Conservation (phyloP, 306 rosid species). For the Mucuna pruriens region DNA sequence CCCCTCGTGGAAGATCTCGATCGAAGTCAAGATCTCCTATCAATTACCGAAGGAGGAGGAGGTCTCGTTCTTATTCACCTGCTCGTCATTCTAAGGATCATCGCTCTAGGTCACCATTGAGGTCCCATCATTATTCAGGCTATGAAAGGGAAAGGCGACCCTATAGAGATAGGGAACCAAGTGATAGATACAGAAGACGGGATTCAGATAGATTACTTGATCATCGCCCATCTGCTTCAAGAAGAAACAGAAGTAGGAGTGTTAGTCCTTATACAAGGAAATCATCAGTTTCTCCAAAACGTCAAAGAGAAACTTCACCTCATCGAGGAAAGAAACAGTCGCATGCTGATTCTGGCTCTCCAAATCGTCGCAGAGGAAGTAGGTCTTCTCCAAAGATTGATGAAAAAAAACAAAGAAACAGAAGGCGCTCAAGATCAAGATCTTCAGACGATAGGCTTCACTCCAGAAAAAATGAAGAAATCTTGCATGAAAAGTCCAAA, state of each 20-base stretch:
- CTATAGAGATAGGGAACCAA: constrained; percentile 71
- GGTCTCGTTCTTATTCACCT: constrained; percentile 91
- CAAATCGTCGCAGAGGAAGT: constrained; percentile 55
- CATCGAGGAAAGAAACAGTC: constrained; percentile 63
- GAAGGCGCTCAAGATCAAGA: constrained; percentile 80
- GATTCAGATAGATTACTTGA: constrained; percentile 69
- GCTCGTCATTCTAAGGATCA: constrained; percentile 63
- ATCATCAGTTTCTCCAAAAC: constrained; percentile 78
- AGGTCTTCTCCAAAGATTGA: constrained; percentile 78
- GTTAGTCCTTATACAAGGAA: constrained; percentile 67
- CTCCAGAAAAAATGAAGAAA: constrained; percentile 57
- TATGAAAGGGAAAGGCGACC: constrained; percentile 67
- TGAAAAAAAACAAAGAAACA: constrained; percentile 58
- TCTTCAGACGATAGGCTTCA: constrained; percentile 64
- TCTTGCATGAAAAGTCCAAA: constrained; percentile 57
- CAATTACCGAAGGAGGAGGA: constrained; percentile 68
- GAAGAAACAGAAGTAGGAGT: constrained; percentile 82
- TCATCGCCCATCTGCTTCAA: constrained; percentile 57
- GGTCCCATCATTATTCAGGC: constrained; percentile 58
- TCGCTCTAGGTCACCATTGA: constrained; percentile 84
- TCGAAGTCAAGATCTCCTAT: constrained; percentile 92
- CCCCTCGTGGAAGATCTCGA: constrained; percentile 59
- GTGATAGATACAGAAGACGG: constrained; percentile 73
- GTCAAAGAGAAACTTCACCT: constrained; percentile 64
- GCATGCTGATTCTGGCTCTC: constrained; percentile 70